Base-by-base conservation (phyloP, 139 green algal genomes). In the Tetradesmus obliquus region DNA sequence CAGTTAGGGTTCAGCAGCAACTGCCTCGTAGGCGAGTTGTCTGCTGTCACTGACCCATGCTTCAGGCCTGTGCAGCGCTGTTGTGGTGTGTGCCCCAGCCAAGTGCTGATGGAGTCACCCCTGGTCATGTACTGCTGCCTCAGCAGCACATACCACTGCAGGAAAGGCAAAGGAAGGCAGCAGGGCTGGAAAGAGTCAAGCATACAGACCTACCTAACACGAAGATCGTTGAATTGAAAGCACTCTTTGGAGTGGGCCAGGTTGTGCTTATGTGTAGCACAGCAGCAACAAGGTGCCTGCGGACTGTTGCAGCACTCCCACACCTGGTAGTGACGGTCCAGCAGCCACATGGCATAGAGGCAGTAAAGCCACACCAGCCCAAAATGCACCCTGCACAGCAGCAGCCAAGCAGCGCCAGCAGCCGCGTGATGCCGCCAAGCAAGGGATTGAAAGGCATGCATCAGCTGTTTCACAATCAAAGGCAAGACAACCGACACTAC, bases 91-190 rank as follows among this genome's bases (percentile, higher is more conserved):
- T 90, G 83, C 32, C 72, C 84, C 8, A 92, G 71, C 90, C 90
- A 92, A 5, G 90, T 69, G 57, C 62, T 79, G 71, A 90, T 54
- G 24, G 83, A 90, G 84, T 92, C 90, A 5, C 90, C 90, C 2
- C 84, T 55, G 0, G 83, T 90, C 55, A 92, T 82, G 90, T 92
- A 92, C 54, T 92, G 83, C 84, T 92, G 90, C 20, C 90, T 71
- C 55, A 92, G 90, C 69, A 92, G 69, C 22, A 89, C 69, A 79
- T 92, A 89, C 69, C 66, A 90, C 82, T 84, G 81, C 24, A 88
- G 15, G 32, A 13, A 3, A 45, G 8, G 55, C 3, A 62, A 54
- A 87, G 55, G 79, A 6, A 83, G 3, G 8, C 24, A 9, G 17
- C 22, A 83, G 79, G 66, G 15, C 17, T 19, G 32, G 32, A 1